These are phyloP conservation scores for Fonsecaea monophora DNA, from an alignment of 2,329 filamentous ascomycete genomes.

Conservation along the genomic window DNA sequence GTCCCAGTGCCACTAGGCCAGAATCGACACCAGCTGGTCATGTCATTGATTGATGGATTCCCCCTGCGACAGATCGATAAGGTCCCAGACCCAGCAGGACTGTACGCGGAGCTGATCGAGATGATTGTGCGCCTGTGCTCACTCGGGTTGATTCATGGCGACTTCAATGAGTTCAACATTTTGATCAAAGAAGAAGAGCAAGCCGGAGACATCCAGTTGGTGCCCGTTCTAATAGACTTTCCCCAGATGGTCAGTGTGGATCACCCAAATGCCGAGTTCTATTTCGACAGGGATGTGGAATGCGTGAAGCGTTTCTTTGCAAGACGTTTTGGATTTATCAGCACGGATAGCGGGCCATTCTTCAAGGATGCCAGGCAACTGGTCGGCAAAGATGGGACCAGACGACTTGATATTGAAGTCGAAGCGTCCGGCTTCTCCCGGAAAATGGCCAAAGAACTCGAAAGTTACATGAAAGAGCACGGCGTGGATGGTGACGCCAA, in stretches of 20 bases:
- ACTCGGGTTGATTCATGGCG: constrained; percentile 91
- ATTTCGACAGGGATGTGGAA: constrained; percentile 94
- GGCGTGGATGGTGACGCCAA: constrained; percentile 63
- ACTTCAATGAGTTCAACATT: constrained; percentile 99
- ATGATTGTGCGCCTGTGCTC: constrained; percentile 83
- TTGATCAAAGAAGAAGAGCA: constrained; percentile 76
- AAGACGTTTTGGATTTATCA: constrained; percentile 84
- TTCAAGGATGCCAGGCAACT: constrained; percentile 83
- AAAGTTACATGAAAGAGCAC: constrained; percentile 81
- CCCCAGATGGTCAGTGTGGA: constrained; percentile 98
- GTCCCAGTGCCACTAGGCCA: constrained; percentile 88
- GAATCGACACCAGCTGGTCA: constrained; percentile 93
- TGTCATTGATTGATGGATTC: constrained; percentile 91
- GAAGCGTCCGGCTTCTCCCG: constrained; percentile 94
- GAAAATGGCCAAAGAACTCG: constrained; percentile 95
- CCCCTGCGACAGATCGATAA: constrained; percentile 86
- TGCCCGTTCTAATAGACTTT: constrained; percentile 93
- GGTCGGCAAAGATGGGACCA: constrained; percentile 68
- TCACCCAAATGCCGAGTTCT: constrained; percentile 91
- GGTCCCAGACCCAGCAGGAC: constrained; percentile 79
- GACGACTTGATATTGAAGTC: constrained; percentile 82
- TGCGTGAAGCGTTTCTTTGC: constrained; percentile 96
- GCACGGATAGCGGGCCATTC: constrained; percentile 80
- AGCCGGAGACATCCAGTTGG: constrained; percentile 53
- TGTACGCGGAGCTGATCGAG: constrained; percentile 90